phyloP scores from a whole-genome alignment of 129 eudicot species.

The Centaurea solstitialis region DNA sequence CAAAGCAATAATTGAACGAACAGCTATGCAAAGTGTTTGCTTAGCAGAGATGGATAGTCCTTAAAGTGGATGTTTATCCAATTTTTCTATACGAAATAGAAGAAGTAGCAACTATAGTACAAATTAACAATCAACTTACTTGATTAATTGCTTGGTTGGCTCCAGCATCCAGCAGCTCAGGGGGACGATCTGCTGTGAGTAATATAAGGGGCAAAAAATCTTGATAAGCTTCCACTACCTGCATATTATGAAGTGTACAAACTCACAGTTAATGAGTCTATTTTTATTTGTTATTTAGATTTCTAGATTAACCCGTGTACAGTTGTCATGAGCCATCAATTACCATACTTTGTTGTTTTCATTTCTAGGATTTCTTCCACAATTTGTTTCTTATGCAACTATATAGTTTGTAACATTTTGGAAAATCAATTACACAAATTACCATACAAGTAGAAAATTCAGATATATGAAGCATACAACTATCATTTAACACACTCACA shows the following conservation, averaged over 20 bases:
- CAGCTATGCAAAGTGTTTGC: neutral
- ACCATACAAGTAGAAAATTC: neutral
- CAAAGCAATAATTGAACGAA: neutral
- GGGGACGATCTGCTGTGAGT: conserved; percentile 97
- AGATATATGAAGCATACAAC: neutral
- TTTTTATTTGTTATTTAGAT: neutral
- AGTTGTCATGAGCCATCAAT: neutral
- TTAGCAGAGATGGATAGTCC: neutral
- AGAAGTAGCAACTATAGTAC: neutral
- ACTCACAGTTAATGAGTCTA: neutral
- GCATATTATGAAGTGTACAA: neutral
- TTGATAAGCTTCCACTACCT: conserved; percentile 99
- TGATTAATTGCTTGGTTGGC: conserved; percentile 97
- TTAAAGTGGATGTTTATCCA: neutral
- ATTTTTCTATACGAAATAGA: neutral
- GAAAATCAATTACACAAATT: neutral
- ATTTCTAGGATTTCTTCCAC: neutral
- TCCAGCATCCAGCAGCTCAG: conserved; percentile 86
- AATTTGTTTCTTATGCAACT: neutral
- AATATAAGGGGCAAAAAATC: conserved; percentile 84
- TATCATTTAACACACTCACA: conserved; percentile 50
- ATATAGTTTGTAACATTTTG: neutral
- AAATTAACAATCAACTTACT: conserved; percentile 33
- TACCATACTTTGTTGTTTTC: neutral
- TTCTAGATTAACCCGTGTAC: neutral